Conservation (phyloP, 1,284 basidiomycete species). For the Schizopora paradoxa region DNA sequence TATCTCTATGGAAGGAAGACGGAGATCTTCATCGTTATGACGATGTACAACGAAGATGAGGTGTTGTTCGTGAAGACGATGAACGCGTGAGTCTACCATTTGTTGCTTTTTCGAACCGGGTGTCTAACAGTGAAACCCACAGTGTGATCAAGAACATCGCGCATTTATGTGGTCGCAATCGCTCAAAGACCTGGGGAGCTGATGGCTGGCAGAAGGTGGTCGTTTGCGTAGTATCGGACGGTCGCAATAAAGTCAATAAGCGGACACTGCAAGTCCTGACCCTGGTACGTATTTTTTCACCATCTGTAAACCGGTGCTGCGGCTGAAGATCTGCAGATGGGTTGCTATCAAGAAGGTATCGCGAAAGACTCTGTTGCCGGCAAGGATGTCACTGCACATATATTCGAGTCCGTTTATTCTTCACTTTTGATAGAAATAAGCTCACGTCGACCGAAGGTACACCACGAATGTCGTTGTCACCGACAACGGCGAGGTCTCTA, state of each 20-base stretch:
- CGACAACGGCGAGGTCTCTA: conserved; percentile 80
- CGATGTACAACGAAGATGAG: conserved; percentile 96
- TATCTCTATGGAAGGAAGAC: conserved; percentile 79
- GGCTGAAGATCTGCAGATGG: conserved; percentile 58
- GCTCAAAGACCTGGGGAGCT: conserved; percentile 90
- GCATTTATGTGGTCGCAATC: conserved; percentile 74
- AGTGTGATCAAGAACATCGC: conserved; percentile 88
- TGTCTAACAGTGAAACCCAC: conserved; percentile 9
- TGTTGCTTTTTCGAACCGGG: conserved; percentile 12
- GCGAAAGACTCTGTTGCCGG: conserved; percentile 90
- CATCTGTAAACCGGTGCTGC: background rate
- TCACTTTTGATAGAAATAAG: conserved; percentile 17
- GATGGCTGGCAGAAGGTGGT: conserved; percentile 96
- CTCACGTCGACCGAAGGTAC: conserved; percentile 42
- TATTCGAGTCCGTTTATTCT: conserved; percentile 68
- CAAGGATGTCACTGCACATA: conserved; percentile 91
- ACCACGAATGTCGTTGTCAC: conserved; percentile 78
- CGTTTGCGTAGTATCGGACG: conserved; percentile 89
- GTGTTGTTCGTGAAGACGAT: conserved; percentile 80
- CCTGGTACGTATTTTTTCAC: conserved; percentile 39
- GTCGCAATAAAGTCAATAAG: conserved; percentile 87
- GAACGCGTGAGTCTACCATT: conserved; percentile 59
- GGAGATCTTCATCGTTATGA: conserved; percentile 93
- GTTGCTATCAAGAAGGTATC: conserved; percentile 93
- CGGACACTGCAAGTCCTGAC: conserved; percentile 79